Base-by-base conservation (phyloP, 192 early-diverging fungal genomes). In the Rhizophagus prolifer region DNA sequence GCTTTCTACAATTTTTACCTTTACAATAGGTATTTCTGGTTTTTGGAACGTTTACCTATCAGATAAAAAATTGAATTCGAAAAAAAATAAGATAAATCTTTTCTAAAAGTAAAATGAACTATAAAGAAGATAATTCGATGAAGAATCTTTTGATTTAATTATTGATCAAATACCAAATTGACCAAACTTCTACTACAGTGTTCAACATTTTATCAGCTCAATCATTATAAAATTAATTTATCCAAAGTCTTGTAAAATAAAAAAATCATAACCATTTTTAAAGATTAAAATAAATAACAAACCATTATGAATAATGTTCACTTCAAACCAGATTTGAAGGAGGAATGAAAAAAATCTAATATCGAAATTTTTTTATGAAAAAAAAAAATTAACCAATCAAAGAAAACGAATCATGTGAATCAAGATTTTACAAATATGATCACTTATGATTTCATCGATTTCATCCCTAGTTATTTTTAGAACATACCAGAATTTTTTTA, bases 21-120 rank as follows among this genome's bases (percentile, higher is more conserved):
- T 97, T 97, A 93, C 97, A 99, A 94, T 91, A 98, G 85, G 97
- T 98, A 92, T 99, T 99, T 83, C 97, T 91, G 89, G 95, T 97
- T 90, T 99, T 98, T 83, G 97, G 96, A 81, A 98, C 94, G 93
- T 98, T 97, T 88, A 98, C 65, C 65, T 67, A 36, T 41, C 13
- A 25, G 19, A 64, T 30, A 64, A 30, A 31, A 16, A 64, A 64
- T n/a, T n/a, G n/a, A 23, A 7, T 64, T 64, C 31, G n/a, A 28
- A 3, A 7, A 38, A 38, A 38, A 38, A 14, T 64, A 31, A 21
- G 6, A 2, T 19, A 54, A 54, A 50, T 4, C 4, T 50, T 4
- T 5, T 19, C 47, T 5, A 5, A 34, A 34, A 34, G 47, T n/a
- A 16, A 4, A 14, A 50, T 54, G 14, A 19, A 54, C 13, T 16